A percentile compares a stretch with the other conserved stretches of the same genome.
Conservation (phyloP, 1,284 basidiomycete genomes). For the Cutaneotrichosporon arboriforme region DNA sequence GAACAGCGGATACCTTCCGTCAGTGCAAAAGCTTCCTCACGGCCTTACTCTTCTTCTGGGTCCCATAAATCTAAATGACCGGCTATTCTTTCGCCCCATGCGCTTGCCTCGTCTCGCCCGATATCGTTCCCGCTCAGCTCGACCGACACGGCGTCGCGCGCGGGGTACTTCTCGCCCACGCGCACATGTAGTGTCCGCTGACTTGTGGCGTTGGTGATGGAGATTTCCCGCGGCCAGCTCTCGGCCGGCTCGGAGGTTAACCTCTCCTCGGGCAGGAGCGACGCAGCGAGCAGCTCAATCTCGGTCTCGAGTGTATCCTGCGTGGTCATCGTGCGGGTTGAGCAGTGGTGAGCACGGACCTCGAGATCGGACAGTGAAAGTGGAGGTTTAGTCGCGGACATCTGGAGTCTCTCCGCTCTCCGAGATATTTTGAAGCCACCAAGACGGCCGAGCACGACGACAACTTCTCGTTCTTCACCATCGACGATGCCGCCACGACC, state of each 20-base stretch:
- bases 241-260: constrained; percentile 41
- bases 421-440: constrained; percentile 3
- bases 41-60: constrained; percentile 52
- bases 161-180: constrained; percentile 44
- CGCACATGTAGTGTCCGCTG: constrained; percentile 48
- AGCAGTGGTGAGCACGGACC: neutral
- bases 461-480: neutral
- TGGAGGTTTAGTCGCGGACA: neutral
- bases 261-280: constrained; percentile 58
- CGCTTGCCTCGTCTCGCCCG: constrained; percentile 19
- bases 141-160: constrained; percentile 14
- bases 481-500: constrained; percentile 16
- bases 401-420: neutral
- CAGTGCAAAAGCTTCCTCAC: neutral
- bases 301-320: constrained; percentile 25
- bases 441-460: neutral
- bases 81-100: constrained; percentile 54
- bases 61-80: constrained; percentile 48
- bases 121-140: constrained; percentile 49
- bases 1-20: constrained; percentile 57
- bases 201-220: constrained; percentile 49
- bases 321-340: neutral
- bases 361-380: neutral
- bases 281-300: constrained; percentile 50
- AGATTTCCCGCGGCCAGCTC: constrained; percentile 22